These are phyloP conservation scores for Diplosphaera chodatii DNA, from an alignment of 139 green algal genomes.

Conservation along the genomic window DNA sequence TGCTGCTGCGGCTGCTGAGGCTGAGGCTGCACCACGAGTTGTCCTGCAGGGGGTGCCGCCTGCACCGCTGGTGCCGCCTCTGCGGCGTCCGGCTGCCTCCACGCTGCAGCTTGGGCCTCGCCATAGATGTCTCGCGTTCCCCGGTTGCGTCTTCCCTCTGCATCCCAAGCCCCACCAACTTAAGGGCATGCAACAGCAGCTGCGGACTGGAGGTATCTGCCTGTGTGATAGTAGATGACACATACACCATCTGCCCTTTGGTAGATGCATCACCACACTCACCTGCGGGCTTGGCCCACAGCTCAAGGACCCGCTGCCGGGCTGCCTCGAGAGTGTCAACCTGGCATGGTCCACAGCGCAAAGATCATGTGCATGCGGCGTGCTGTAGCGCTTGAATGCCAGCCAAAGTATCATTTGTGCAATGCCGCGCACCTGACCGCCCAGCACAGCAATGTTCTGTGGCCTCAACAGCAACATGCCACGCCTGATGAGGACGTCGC, in stretches of 20 bases:
- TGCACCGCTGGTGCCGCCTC: not conserved
- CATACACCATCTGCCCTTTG: no score
- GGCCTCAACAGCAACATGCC: conserved; percentile 62
- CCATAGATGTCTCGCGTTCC: not conserved
- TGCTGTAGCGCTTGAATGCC: no score
- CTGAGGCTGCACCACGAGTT: no score
- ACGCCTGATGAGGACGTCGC: conserved; percentile 30
- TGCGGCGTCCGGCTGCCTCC: no score
- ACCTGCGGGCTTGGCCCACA: not conserved
- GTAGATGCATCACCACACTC: no score
- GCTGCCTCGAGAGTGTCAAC: not conserved
- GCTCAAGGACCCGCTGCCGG: not conserved
- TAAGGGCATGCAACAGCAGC: no score
- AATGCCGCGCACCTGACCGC: conserved; percentile 54
- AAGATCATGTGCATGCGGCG: no score
- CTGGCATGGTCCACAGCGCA: not conserved
- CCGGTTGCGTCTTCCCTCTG: not conserved
- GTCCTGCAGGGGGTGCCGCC: no score
- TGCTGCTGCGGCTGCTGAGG: no score
- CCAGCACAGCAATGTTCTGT: conserved; percentile 49
- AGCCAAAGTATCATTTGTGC: no score
- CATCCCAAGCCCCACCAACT: not conserved
- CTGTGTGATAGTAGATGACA: no score
- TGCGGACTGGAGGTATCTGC: no score
- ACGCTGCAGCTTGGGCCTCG: not conserved